Evolutionary conservation across 2,329 filamentous ascomycete species (phyloP), one percentile per base, ranked within the genome.

Genomic region (Aspergillus ustus): DNA sequence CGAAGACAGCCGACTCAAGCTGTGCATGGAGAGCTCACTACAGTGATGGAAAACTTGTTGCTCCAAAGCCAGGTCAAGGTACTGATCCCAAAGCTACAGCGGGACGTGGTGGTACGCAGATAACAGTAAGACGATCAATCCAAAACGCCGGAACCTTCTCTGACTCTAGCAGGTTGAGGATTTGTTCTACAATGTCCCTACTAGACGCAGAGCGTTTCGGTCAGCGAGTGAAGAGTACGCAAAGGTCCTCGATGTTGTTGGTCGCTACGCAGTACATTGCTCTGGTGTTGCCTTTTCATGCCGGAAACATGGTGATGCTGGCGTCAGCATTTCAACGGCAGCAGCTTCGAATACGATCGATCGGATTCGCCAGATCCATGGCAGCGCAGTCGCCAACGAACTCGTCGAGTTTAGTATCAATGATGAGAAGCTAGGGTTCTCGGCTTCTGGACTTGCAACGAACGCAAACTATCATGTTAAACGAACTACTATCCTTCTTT

Each of bases 401-500:
- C 82, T 99, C 37, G 86, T 98, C 34, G 84, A 91, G 9, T 91
- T 96, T 68, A 82, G 87, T 20, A 83, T 88, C 0, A 83, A 87
- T 2, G 92, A 96, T 70, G 82, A 86, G 17, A 89, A 90, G 57
- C 93, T 92, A 83, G 93, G 92, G 0, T 97, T 97, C 82, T 90
- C 86, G 67, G 91, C 92, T 2, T 85, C 87, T 11, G 93, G 92
- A 0, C 89, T 91, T 76, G 89, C 90, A 31, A 97, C 92, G 54
- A 98, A 95, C 76, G 95, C 95, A 48, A 99, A 99, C 71, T 96
- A 97, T 75, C 91, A 91, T 73, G 89, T 93, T 66, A 99, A 98
- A 77, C 91, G 91, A 75, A 97, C 93, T 0, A 90, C 87, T 0
- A 80, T 98, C 22, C 81, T 99, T 3, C 83, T 99, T 0, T 99